Percentiles rank a stretch among this genome's conserved stretches.
These are phyloP conservation scores for Pleurotus ostreatus DNA, from an alignment of 768 basidiomycete species.

Conservation along the genomic window DNA sequence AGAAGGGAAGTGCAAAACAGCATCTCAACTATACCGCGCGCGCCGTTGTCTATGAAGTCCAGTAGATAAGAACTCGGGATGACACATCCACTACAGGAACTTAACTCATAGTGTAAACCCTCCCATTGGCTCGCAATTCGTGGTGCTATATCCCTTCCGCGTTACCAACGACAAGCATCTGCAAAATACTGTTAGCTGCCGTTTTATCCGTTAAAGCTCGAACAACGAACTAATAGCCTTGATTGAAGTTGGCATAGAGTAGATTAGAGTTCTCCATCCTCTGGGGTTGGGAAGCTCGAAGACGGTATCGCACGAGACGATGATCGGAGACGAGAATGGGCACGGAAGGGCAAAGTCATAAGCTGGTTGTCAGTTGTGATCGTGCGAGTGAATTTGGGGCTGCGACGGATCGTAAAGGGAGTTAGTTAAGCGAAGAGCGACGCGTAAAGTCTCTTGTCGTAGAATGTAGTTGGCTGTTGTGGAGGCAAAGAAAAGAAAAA, in stretches of 20 bases:
- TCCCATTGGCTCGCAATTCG: slow-evolving; percentile 95
- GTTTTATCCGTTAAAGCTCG: not conserved
- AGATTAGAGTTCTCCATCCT: slow-evolving; percentile 41
- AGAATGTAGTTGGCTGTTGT: too few relatives aligned
- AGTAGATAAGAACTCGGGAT: not conserved
- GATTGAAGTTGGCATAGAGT: slow-evolving; percentile 95
- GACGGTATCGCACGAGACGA: too few relatives aligned
- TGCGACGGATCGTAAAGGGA: too few relatives aligned
- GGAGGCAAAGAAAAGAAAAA: too few relatives aligned
- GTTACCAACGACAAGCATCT: slow-evolving; percentile 95
- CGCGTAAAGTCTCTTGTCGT: too few relatives aligned
- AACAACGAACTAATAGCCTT: slow-evolving; percentile 81
- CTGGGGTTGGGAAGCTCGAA: too few relatives aligned
- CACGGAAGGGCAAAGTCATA: too few relatives aligned
- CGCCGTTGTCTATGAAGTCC: slow-evolving; percentile 75
- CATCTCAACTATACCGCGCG: slow-evolving; percentile 97
- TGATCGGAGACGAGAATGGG: too few relatives aligned
- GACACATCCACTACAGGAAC: slow-evolving; percentile 13
- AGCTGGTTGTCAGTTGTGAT: too few relatives aligned
- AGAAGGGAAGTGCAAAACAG: slow-evolving; percentile 98
- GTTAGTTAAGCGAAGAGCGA: too few relatives aligned
- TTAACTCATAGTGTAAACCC: slow-evolving; percentile 93
- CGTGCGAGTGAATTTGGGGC: too few relatives aligned
- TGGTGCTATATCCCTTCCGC: slow-evolving; percentile 92
- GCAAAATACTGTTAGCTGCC: slow-evolving; percentile 9